These are phyloP conservation scores for Asparagopsis taxiformis DNA, from an alignment of 31 red algal species.

Conservation along the genomic window DNA sequence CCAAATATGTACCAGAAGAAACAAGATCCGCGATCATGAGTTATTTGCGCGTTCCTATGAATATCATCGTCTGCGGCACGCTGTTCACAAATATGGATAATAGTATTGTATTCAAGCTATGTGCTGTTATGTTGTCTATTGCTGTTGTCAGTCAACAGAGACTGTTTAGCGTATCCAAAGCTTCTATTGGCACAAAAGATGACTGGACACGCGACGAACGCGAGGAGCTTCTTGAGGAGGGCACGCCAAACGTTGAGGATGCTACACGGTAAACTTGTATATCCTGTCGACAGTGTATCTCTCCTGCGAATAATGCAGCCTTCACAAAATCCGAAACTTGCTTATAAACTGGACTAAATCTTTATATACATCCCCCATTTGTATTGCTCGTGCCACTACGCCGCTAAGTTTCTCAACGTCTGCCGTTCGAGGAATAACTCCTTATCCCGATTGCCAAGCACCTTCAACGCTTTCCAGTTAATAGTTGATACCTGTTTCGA, in stretches of 20 bases:
- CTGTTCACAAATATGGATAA: slow-evolving; percentile 63
- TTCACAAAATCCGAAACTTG: too few relatives aligned
- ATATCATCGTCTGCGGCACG: slow-evolving; percentile 83
- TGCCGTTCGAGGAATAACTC: slow-evolving; percentile 36
- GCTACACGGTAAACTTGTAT: slow-evolving; percentile 21
- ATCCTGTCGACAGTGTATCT: too few relatives aligned
- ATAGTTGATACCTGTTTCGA: slow-evolving; percentile 15
- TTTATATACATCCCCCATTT: too few relatives aligned
- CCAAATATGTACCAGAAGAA: slow-evolving; percentile 87
- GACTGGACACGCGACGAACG: slow-evolving; percentile 65
- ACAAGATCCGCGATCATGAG: slow-evolving; percentile 86
- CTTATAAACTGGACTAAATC: too few relatives aligned
- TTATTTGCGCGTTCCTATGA: slow-evolving; percentile 89
- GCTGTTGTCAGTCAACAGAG: slow-evolving; percentile 66
- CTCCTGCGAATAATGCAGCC: too few relatives aligned
- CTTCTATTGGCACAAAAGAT: slow-evolving; percentile 63
- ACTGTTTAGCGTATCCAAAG: slow-evolving; percentile 69
- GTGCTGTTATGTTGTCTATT: slow-evolving; percentile 57
- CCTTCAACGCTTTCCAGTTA: slow-evolving; percentile 37
- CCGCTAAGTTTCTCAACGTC: slow-evolving; percentile 29
- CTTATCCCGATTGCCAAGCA: slow-evolving; percentile 10
- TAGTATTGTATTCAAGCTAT: slow-evolving; percentile 46
- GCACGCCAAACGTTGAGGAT: slow-evolving; percentile 41
- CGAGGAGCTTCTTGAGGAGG: slow-evolving; percentile 60
- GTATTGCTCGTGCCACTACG: too few relatives aligned